Conservation (phyloP, 164 flowering plant genomes). For the Magnolia kwangsiensis region DNA sequence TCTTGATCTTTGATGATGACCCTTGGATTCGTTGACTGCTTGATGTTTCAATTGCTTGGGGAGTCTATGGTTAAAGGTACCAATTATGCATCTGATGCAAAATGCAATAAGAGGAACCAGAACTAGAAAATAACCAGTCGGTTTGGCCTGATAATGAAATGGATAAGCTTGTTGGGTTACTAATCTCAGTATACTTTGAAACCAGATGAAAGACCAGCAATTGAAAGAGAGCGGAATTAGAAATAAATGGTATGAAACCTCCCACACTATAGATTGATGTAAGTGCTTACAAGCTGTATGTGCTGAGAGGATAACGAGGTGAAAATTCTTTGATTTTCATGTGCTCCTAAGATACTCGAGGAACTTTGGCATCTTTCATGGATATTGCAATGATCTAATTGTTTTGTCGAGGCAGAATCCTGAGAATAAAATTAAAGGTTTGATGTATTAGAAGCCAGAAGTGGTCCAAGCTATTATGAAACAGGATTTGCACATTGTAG, state of each 20-base stretch:
- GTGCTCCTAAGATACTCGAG: conserved; percentile 10
- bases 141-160: conserved; percentile 48
- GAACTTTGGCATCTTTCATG: conserved; percentile 11
- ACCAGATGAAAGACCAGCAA: conserved; percentile 9
- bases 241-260: neutral
- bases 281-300: conserved; percentile 25
- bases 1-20: conserved; percentile 22
- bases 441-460: conserved; percentile 6
- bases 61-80: conserved; percentile 26
- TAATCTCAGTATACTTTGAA: conserved; percentile 7
- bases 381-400: neutral
- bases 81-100: conserved; percentile 47
- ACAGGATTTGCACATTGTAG: neutral
- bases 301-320: conserved; percentile 16
- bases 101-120: conserved; percentile 53
- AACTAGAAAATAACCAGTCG: conserved; percentile 47
- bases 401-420: conserved; percentile 14
- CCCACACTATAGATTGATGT: neutral
- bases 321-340: conserved; percentile 9
- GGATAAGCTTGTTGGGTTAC: conserved; percentile 25
- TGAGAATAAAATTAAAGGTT: conserved; percentile 7
- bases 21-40: conserved; percentile 17
- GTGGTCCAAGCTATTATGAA: neutral
- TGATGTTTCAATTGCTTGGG: conserved; percentile 15
- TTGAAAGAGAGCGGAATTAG: neutral